These are phyloP conservation scores for Apiospora aurea DNA, from an alignment of 2,329 filamentous ascomycete species.

Conservation along the genomic window DNA sequence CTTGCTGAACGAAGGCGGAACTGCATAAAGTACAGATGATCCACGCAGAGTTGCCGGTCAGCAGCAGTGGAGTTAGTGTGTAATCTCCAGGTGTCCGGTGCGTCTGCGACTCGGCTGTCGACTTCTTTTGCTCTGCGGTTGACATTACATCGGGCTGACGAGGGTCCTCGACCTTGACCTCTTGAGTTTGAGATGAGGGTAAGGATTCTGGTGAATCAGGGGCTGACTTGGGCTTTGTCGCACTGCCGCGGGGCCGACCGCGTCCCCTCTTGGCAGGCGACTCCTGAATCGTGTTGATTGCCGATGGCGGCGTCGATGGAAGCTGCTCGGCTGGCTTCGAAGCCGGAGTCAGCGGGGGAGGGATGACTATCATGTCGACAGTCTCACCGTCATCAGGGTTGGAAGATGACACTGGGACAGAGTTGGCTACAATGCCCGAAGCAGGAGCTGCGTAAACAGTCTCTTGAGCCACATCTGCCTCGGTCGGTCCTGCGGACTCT, in stretches of 20 bases:
- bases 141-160: neutral
- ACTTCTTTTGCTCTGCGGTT: neutral
- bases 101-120: neutral
- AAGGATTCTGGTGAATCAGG: neutral
- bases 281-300: neutral
- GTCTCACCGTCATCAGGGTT: neutral
- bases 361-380: constrained; percentile 28
- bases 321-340: constrained; percentile 23
- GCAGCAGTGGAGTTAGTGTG: constrained; percentile 77
- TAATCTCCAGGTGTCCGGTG: constrained; percentile 77
- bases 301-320: constrained; percentile 16
- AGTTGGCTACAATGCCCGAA: constrained; percentile 25
- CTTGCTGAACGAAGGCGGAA: constrained; percentile 82
- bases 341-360: constrained; percentile 28
- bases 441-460: constrained; percentile 18
- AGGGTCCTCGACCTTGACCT: neutral
- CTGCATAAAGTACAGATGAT: constrained; percentile 87
- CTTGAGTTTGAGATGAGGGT: neutral
- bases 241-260: constrained; percentile 24
- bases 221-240: constrained; percentile 22
- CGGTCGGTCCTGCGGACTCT: constrained; percentile 21
- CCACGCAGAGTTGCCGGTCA: constrained; percentile 82
- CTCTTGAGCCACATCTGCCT: neutral
- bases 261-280: constrained; percentile 25
- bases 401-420: neutral